Evolutionary conservation across 176 grass and related monocot species (phyloP).

Genomic region (Zea mays): DNA sequence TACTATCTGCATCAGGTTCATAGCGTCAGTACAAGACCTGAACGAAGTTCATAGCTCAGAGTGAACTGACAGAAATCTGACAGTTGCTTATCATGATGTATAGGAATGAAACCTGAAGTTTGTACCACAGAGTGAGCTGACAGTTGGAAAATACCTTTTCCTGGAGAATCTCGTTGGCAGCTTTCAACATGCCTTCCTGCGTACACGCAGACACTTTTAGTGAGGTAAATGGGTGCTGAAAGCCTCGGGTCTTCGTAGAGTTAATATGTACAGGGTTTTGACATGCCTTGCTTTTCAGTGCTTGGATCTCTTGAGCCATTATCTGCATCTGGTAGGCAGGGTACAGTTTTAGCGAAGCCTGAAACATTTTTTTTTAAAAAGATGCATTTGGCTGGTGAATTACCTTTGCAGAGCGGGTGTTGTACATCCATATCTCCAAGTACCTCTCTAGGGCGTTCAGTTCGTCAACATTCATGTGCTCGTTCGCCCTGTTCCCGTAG

Average conservation of each 20-base stretch:
- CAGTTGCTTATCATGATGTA: not conserved
- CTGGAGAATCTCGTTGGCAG: slow-evolving; percentile 82
- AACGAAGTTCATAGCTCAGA: slow-evolving; percentile 27
- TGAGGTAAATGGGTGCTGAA: not conserved
- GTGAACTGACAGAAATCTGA: not conserved
- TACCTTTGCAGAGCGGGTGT: slow-evolving; percentile 87
- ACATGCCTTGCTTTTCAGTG: slow-evolving; percentile 81
- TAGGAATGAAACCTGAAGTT: slow-evolving; percentile 6
- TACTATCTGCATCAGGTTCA: slow-evolving; percentile 60
- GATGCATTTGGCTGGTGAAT: not conserved
- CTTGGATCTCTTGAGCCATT: slow-evolving; percentile 87
- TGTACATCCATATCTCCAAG: slow-evolving; percentile 84
- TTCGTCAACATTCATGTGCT: slow-evolving; percentile 74
- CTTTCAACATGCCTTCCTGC: slow-evolving; percentile 89
- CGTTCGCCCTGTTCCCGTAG: slow-evolving; percentile 62
- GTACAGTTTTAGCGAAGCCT: slow-evolving; percentile 24
- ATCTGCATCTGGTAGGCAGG: slow-evolving; percentile 67
- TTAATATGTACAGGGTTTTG: not conserved
- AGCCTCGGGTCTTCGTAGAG: slow-evolving; percentile 14
- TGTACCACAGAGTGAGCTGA: not conserved
- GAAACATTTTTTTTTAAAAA: not conserved
- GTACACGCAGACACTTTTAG: slow-evolving; percentile 24
- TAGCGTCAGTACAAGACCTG: slow-evolving; percentile 9
- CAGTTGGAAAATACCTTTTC: slow-evolving; percentile 50
- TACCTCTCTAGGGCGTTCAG: slow-evolving; percentile 69